These are phyloP conservation scores for Bruguiera sexangula DNA, from an alignment of 345 rosid genomes.

Conservation along the genomic window DNA sequence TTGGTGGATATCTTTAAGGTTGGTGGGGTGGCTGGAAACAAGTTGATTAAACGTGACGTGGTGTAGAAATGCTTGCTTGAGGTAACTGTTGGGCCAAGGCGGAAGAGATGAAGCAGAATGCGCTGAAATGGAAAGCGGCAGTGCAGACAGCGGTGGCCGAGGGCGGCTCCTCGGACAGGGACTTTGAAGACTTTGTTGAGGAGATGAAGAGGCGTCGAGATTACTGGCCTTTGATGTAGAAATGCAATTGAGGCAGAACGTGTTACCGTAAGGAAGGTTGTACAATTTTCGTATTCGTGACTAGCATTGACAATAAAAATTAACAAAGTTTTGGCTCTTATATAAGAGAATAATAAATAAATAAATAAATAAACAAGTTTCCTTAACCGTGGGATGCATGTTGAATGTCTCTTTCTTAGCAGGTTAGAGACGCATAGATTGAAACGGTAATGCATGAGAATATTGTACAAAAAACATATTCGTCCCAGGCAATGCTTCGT, in stretches of 20 bases:
- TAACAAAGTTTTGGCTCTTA: no score
- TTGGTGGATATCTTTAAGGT: conserved; percentile 55
- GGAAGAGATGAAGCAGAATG: conserved; percentile 49
- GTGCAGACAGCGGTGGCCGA: conserved; percentile 67
- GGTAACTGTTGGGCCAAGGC: conserved; percentile 52
- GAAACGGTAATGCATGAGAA: no score
- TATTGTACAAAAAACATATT: no score
- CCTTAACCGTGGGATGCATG: no score
- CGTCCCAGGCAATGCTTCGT: no score
- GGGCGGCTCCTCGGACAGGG: conserved; percentile 61
- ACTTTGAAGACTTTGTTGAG: conserved; percentile 56
- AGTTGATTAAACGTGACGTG: conserved; percentile 55
- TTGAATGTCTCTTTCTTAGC: no score
- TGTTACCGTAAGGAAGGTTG: conserved; percentile 4
- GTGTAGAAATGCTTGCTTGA: conserved; percentile 57
- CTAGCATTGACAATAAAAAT: no score
- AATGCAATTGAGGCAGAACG: background rate
- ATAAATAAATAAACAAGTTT: no score
- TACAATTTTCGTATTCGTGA: no score
- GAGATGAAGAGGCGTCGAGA: conserved; percentile 38
- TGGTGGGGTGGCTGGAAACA: conserved; percentile 60
- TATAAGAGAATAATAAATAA: no score
- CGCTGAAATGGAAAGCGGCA: conserved; percentile 56
- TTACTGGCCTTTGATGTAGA: background rate
- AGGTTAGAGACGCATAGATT: no score